Percentiles rank a stretch among this genome's conserved stretches.
phyloP scores from a whole-genome alignment of 1,284 basidiomycete genomes.

The Ustilago nuda region DNA sequence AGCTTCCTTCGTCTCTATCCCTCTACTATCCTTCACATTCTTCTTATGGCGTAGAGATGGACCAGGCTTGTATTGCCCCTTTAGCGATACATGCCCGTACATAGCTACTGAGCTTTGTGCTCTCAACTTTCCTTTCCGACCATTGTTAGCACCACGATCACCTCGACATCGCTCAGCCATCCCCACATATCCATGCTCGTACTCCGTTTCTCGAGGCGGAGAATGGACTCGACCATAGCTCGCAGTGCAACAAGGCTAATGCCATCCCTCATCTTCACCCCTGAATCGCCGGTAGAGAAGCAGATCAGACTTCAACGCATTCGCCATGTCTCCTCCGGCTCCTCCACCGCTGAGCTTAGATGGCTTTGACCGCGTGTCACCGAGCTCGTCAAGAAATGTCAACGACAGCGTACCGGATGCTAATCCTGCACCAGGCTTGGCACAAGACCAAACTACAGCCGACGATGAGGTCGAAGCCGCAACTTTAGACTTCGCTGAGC shows the following conservation, averaged over 20 bases:
- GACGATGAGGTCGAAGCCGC: slow-evolving; percentile 2
- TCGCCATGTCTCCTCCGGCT: slow-evolving; percentile 19
- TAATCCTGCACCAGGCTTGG: background rate
- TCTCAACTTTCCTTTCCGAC: background rate
- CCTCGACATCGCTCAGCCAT: background rate
- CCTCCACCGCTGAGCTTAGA: slow-evolving; percentile 15
- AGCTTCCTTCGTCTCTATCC: background rate
- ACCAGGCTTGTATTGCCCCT: background rate
- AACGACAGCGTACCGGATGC: background rate
- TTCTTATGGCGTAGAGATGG: slow-evolving; percentile 12
- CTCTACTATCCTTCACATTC: background rate
- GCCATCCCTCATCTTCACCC: background rate
- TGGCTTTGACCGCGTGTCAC: background rate
- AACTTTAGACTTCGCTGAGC: slow-evolving; percentile 1
- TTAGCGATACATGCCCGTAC: background rate
- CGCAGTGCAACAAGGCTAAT: background rate
- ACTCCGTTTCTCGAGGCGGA: background rate
- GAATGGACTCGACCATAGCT: slow-evolving; percentile 1
- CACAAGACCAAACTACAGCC: background rate
- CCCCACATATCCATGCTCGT: slow-evolving; percentile 1
- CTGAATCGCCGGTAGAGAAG: background rate
- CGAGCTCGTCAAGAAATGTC: background rate
- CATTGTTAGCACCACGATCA: background rate
- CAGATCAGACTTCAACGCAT: background rate
- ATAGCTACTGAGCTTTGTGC: background rate